A percentile compares a stretch with the other conserved stretches of the same genome.
Conservation (phyloP, 345 rosid species). For the Hypericum androsaemum region DNA sequence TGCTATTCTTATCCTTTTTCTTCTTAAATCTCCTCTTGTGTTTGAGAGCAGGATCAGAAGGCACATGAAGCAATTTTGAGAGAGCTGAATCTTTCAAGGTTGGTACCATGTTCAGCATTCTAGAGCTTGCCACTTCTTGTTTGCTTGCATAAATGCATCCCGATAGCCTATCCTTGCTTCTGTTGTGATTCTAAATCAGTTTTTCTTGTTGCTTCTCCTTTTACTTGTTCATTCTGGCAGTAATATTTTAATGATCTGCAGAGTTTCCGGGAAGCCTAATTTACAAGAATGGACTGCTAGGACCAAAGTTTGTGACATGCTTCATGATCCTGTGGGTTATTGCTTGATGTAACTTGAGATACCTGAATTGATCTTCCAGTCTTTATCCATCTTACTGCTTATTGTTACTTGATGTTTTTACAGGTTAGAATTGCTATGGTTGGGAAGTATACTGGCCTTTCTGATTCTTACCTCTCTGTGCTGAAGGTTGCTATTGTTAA, state of each 20-base stretch:
- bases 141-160: background rate
- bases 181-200: no score
- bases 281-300: constrained; percentile 63
- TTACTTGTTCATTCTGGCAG: background rate
- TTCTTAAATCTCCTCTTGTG: no score
- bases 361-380: background rate
- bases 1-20: no score
- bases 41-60: constrained; percentile 66
- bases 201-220: background rate
- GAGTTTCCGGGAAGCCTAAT: constrained; percentile 50
- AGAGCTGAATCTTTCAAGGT: constrained; percentile 71
- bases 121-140: constrained; percentile 2
- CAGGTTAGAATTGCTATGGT: constrained; percentile 94
- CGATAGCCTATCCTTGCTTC: no score
- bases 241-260: constrained; percentile 12
- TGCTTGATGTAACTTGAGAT: background rate
- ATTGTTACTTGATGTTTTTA: background rate
- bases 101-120: constrained; percentile 9
- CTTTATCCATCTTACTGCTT: background rate
- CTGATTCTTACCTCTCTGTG: constrained; percentile 89
- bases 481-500: constrained; percentile 37
- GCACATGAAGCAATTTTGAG: constrained; percentile 84
- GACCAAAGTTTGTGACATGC: constrained; percentile 52
- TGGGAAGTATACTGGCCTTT: constrained; percentile 84
- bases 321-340: constrained; percentile 57